Evolutionary conservation across 441 rosid species (phyloP).

Genomic region (Corymbia calophylla): DNA sequence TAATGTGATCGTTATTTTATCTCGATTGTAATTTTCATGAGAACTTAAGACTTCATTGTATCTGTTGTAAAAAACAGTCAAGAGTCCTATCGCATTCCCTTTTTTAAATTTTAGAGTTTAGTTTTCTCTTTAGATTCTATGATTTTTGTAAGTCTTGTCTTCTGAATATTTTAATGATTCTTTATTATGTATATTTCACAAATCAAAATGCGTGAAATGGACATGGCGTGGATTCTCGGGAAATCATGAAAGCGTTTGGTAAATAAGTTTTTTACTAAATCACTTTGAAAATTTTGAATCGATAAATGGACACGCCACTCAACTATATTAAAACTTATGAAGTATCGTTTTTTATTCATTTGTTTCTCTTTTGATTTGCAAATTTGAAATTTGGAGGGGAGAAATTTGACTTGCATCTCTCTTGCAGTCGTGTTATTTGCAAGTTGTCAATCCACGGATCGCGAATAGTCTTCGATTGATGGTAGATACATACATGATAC

Average conservation of each 20-base stretch:
- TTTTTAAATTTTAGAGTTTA: rapidly evolving
- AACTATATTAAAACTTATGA: not conserved
- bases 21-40: not conserved
- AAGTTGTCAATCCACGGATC: not conserved
- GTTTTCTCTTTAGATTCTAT: not conserved
- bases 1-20: not conserved
- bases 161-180: not conserved
- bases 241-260: not conserved
- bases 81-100: not conserved
- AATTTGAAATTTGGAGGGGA: not conserved
- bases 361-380: no score
- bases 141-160: not conserved
- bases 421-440: not conserved
- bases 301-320: not conserved
- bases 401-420: not conserved
- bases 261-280: not conserved
- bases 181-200: rapidly evolving
- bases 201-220: not conserved
- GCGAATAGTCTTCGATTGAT: rapidly evolving
- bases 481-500: not conserved
- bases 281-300: not conserved
- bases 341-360: not conserved
- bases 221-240: not conserved
- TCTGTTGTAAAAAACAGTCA: rapidly evolving
- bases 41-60: not conserved